Percentiles rank a stretch among this genome's conserved stretches.
phyloP scores from a whole-genome alignment of 164 flowering plant genomes.

The Vitis rupestris region DNA sequence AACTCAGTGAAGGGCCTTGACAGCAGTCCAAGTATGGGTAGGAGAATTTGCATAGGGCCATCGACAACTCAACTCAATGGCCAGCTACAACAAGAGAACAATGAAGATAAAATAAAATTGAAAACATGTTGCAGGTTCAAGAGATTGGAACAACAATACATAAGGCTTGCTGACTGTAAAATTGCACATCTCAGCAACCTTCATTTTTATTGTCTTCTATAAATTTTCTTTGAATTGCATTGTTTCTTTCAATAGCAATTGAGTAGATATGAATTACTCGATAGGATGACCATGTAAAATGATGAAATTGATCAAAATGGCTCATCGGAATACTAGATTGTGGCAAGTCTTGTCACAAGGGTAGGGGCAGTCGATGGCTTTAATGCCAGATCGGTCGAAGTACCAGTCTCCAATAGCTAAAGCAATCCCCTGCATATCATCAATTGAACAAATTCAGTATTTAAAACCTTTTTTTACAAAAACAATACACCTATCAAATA shows the following conservation, averaged over 20 bases:
- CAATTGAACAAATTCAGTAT: background rate
- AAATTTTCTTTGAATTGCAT: constrained; percentile 7
- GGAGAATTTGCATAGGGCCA: too few relatives aligned
- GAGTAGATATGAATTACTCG: background rate
- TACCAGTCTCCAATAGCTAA: constrained; percentile 85
- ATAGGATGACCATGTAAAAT: background rate
- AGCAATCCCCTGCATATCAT: constrained; percentile 61
- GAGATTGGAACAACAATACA: constrained; percentile 6
- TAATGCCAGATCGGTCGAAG: constrained; percentile 52
- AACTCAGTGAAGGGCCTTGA: too few relatives aligned
- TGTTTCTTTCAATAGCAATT: constrained; percentile 3
- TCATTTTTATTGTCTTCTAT: constrained; percentile 14
- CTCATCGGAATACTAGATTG: constrained; percentile 51
- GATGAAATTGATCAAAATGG: background rate
- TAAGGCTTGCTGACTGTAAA: constrained; percentile 17
- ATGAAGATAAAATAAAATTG: background rate
- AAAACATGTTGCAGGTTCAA: constrained; percentile 4
- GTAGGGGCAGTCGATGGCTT: constrained; percentile 67
- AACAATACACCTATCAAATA: background rate
- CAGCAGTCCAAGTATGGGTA: too few relatives aligned
- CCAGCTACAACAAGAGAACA: background rate
- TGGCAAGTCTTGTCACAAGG: constrained; percentile 81
- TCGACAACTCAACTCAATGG: too few relatives aligned
- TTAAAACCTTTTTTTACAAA: background rate
- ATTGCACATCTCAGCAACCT: constrained; percentile 19